Conservation (phyloP, 352 stramenopile genomes). For the Phytophthora kernoviae region DNA sequence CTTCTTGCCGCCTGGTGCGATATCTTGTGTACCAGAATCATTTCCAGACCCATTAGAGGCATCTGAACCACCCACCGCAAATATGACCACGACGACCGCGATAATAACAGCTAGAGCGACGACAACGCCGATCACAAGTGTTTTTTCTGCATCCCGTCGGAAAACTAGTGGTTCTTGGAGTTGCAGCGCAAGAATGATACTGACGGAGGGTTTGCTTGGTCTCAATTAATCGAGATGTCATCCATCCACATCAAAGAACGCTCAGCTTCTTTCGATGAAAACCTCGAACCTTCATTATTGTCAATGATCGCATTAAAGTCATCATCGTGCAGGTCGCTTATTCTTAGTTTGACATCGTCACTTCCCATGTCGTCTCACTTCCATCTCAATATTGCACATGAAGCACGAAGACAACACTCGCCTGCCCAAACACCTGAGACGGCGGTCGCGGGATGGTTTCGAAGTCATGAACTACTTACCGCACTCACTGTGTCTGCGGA, state of each 20-base stretch:
- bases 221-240: not conserved
- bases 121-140: slow-evolving; percentile 40
- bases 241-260: too few relatives aligned
- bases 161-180: not conserved
- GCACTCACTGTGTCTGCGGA: slow-evolving; percentile 39
- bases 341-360: not conserved
- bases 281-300: not conserved
- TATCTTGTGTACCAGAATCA: not conserved
- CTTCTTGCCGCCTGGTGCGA: not conserved
- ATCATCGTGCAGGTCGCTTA: too few relatives aligned
- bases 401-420: slow-evolving; percentile 9
- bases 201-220: slow-evolving; percentile 8
- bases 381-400: slow-evolving; percentile 12
- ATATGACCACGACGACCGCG: slow-evolving; percentile 43
- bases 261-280: too few relatives aligned
- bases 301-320: too few relatives aligned
- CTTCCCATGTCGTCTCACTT: not conserved
- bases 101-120: slow-evolving; percentile 48
- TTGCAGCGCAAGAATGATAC: slow-evolving; percentile 18
- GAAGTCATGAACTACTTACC: slow-evolving; percentile 36
- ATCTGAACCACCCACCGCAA: slow-evolving; percentile 44
- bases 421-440: slow-evolving; percentile 10
- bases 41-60: slow-evolving; percentile 22
- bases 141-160: slow-evolving; percentile 28
- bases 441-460: slow-evolving; percentile 26